phyloP scores from a whole-genome alignment of 2,329 filamentous ascomycete species.

The Cladophialophora immunda region DNA sequence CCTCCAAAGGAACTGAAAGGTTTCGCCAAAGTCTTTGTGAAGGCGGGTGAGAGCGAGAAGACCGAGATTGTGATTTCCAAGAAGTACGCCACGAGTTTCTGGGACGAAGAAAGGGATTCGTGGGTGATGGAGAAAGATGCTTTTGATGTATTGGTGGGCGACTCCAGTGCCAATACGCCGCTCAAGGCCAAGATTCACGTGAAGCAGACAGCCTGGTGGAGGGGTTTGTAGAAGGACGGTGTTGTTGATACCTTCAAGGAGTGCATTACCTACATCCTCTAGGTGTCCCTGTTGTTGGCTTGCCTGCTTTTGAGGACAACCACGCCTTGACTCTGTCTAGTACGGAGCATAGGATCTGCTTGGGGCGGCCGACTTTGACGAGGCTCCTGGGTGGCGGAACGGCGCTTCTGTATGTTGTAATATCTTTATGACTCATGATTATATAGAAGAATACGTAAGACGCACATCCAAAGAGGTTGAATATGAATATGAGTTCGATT shows the following conservation, averaged over 20 bases:
- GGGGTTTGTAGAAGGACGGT: conserved; percentile 59
- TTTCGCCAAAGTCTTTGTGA: conserved; percentile 70
- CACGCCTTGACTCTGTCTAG: background rate
- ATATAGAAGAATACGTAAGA: background rate
- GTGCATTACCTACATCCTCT: background rate
- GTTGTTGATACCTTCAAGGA: background rate
- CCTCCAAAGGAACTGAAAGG: conserved; percentile 71
- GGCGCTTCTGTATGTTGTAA: background rate
- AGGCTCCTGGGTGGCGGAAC: background rate
- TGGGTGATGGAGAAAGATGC: conserved; percentile 73
- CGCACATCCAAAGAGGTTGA: too few species aligned
- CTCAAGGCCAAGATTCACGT: conserved; percentile 66
- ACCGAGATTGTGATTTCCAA: conserved; percentile 65
- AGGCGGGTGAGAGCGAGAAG: conserved; percentile 65
- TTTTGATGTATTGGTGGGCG: conserved; percentile 69
- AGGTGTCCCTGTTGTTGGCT: background rate
- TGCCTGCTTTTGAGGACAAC: background rate
- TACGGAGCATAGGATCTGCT: background rate
- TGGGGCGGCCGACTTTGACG: background rate
- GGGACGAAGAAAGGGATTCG: conserved; percentile 71
- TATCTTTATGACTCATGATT: conserved; percentile 37
- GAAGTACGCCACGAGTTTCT: conserved; percentile 74
- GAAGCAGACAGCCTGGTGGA: conserved; percentile 72
- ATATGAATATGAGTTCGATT: too few species aligned
- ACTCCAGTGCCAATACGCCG: conserved; percentile 53